Evolutionary conservation across 2,329 filamentous ascomycete species (phyloP), one percentile per base, ranked within the genome.

Genomic region (Colletotrichum magnum): DNA sequence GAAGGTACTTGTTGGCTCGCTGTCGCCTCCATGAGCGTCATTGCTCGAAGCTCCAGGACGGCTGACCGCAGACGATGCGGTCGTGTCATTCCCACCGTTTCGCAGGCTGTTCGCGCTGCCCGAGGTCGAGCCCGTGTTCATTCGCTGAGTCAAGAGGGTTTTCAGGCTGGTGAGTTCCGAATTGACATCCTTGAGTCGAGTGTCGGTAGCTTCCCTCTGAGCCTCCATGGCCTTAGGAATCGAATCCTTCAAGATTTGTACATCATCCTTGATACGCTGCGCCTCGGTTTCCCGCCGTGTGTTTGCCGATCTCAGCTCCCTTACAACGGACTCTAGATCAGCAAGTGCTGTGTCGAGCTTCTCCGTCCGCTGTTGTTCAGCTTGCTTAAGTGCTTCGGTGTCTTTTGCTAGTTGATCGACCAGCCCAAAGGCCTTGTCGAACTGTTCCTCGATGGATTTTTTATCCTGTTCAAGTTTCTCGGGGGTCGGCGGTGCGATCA

Each of bases 381-480:
- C 92, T 5, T 89, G 87, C 82, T 99, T 99, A 69, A 99, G 88
- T 9, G 90, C 88, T 61, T 94, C 90, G 0, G 96, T 99, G 79
- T 99, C 97, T 74, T 94, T 93, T 45, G 93, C 90, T 1, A 99
- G 88, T 78, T 98, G 96, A 69, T 99, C 96, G 12, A 99, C 91
- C 15, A 98, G 88, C 18, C 92, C 86, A 79, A 99, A 99, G 2
- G 95, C 94, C 75, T 93, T 93, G 74, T 96, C 93, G 80, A 99
- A 99, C 68, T 95, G 93, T 72, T 95, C 94, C 79, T 98, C 95
- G 67, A 99, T 95, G 47, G 90, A 89, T 71, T 94, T 90, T 82
- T 99, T 99, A 80, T 99, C 96, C 79, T 97, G 92, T 77, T 98
- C 94, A 10, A 99, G 86, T 77, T 97, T 94, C 65, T 97, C 94